These are phyloP conservation scores for Chenopodium suecicum DNA, from an alignment of 148 eudicot genomes.

Conservation along the genomic window DNA sequence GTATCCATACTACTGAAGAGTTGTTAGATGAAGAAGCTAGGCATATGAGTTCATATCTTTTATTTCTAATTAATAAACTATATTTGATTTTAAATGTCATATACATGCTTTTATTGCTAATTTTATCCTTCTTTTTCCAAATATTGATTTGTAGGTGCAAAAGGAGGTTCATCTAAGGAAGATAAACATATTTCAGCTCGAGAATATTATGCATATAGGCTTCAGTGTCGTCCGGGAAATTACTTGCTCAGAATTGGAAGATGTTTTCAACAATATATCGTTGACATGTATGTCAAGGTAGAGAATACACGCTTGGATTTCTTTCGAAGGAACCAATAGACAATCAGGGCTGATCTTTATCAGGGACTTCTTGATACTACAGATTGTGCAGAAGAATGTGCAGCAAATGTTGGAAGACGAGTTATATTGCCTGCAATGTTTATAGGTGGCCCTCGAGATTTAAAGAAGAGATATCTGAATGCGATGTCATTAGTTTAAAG, in stretches of 20 bases:
- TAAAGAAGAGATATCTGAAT: background rate
- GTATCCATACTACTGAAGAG: background rate
- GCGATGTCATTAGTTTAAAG: background rate
- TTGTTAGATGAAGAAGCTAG: background rate
- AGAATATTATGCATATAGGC: conserved; percentile 1
- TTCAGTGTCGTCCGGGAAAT: background rate
- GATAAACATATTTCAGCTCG: conserved; percentile 1
- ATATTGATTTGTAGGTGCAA: no score
- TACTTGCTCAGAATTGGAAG: no score
- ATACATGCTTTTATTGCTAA: no score
- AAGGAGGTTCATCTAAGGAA: no score
- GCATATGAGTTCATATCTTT: no score
- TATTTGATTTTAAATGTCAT: no score
- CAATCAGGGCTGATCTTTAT: background rate
- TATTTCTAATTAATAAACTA: no score
- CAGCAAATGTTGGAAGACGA: background rate
- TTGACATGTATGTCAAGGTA: no score
- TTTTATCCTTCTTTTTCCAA: no score
- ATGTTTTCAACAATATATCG: no score
- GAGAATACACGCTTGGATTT: background rate
- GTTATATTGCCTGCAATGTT: background rate
- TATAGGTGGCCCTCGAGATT: background rate
- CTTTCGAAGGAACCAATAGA: background rate
- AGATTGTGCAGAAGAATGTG: background rate
- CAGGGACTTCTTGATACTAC: background rate